phyloP scores from a whole-genome alignment of 2,329 filamentous ascomycete genomes.

The Neopestalotiopsis sp. region DNA sequence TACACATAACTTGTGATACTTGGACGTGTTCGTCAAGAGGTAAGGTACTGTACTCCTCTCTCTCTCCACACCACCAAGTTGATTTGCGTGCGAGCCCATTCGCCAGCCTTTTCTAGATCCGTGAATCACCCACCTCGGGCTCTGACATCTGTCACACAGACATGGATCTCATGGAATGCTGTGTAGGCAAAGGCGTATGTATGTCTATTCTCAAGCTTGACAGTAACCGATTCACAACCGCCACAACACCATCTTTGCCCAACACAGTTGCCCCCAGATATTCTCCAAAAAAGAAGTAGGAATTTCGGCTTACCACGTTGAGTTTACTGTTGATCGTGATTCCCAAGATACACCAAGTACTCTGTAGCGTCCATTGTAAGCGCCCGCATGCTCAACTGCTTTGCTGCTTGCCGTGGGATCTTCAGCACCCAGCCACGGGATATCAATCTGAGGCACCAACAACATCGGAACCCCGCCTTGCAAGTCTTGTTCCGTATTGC shows the following conservation, averaged over 20 bases:
- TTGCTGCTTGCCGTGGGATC: not conserved
- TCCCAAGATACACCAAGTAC: not conserved
- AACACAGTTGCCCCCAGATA: not conserved
- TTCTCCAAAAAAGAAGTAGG: not conserved
- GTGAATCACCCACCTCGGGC: not conserved
- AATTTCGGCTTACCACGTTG: not conserved
- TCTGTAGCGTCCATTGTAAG: not conserved
- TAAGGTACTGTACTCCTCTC: not conserved
- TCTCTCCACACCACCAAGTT: not conserved
- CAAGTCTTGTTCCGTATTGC: not conserved
- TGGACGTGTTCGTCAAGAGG: no score
- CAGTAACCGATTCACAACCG: not conserved
- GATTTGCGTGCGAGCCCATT: not conserved
- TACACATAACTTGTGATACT: not conserved
- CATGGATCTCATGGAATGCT: not conserved
- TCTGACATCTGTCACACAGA: not conserved
- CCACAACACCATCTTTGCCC: not conserved
- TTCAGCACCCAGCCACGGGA: not conserved
- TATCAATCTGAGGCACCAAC: constrained; percentile 1
- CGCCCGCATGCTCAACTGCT: not conserved
- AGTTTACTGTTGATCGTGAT: not conserved
- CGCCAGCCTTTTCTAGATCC: not conserved
- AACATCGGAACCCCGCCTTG: not conserved
- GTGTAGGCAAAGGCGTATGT: not conserved
- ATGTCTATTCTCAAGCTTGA: not conserved